These are phyloP conservation scores for Mucor velutinosus DNA, from an alignment of 371 early-diverging fungal genomes.

Conservation along the genomic window DNA sequence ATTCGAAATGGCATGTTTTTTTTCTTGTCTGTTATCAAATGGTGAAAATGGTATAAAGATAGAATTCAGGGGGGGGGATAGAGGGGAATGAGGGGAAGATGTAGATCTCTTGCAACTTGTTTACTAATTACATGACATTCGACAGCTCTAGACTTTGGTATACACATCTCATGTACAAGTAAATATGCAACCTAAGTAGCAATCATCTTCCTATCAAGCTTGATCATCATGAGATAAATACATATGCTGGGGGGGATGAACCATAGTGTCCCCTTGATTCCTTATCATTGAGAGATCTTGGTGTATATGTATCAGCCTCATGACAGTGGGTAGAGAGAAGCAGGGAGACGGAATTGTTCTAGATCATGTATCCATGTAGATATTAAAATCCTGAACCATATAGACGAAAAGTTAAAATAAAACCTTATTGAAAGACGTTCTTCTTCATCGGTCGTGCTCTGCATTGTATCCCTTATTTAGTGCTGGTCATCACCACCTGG, in stretches of 20 bases:
- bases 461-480: background rate
- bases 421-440: background rate
- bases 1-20: background rate
- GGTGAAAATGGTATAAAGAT: background rate
- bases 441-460: background rate
- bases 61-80: background rate
- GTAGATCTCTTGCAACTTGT: conserved; percentile 1
- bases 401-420: background rate
- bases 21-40: background rate
- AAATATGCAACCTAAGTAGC: background rate
- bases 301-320: background rate
- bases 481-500: background rate
- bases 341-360: background rate
- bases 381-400: background rate
- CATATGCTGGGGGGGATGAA: background rate
- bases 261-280: background rate
- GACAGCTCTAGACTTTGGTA: background rate
- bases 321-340: background rate
- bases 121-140: background rate
- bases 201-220: background rate
- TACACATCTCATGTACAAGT: background rate
- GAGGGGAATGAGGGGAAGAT: background rate
- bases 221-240: background rate
- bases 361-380: background rate
- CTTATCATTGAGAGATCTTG: background rate